phyloP scores from a whole-genome alignment of 1,284 basidiomycete species.

The Rhodotorula sp. region DNA sequence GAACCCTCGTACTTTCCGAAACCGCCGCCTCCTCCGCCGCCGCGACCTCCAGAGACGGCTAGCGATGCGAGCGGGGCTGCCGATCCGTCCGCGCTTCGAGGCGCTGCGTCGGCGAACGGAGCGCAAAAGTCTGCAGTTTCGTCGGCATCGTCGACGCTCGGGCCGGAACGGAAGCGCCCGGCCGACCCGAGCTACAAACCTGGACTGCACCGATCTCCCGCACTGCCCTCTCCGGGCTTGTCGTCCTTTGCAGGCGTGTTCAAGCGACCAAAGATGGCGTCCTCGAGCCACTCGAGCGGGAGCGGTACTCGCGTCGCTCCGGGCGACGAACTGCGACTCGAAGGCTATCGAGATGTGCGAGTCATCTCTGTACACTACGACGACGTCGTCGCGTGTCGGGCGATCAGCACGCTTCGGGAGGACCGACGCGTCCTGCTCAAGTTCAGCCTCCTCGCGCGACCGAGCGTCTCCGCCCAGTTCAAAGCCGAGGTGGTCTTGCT shows the following conservation, averaged over 20 bases:
- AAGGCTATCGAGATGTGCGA: constrained; percentile 28
- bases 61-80: too few species aligned
- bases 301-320: constrained; percentile 1
- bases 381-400: constrained; percentile 37
- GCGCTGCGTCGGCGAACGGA: too few species aligned
- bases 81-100: too few species aligned
- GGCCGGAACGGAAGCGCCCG: too few species aligned
- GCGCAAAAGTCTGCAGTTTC: too few species aligned
- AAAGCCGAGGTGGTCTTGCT: constrained; percentile 29
- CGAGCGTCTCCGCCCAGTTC: constrained; percentile 26
- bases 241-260: not conserved
- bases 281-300: not conserved
- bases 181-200: not conserved
- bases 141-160: too few species aligned
- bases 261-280: not conserved
- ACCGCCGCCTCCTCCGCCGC: too few species aligned
- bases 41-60: too few species aligned
- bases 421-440: constrained; percentile 31
- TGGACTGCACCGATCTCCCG: not conserved
- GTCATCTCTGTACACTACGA: constrained; percentile 34
- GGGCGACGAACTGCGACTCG: constrained; percentile 26
- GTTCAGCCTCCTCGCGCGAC: constrained; percentile 25
- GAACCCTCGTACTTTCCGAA: too few species aligned
- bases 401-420: constrained; percentile 20
- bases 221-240: not conserved